Evolutionary conservation across 1,284 basidiomycete genomes (phyloP).

Genomic region (Puccinia hordei): DNA sequence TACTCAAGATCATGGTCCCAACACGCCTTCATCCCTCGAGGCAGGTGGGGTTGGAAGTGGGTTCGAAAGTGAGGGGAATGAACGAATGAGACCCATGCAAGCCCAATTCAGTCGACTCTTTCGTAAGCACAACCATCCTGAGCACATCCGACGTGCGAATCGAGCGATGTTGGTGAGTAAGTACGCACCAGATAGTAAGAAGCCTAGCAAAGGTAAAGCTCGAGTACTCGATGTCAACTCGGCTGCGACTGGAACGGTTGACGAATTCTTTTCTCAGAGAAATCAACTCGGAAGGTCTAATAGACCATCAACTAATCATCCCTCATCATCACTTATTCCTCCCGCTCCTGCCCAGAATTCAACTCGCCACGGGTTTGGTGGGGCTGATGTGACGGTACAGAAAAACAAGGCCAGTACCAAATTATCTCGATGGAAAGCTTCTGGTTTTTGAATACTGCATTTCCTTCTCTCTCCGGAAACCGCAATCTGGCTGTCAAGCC

Average conservation of each 20-base stretch:
- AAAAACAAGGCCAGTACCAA: background rate
- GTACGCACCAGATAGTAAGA: background rate
- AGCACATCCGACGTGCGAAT: slow-evolving; percentile 9
- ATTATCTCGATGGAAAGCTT: background rate
- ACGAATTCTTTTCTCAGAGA: slow-evolving; percentile 7
- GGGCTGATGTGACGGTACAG: background rate
- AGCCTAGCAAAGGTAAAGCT: slow-evolving; percentile 20
- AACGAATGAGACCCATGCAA: slow-evolving; percentile 42
- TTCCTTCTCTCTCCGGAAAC: background rate
- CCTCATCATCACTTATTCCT: background rate
- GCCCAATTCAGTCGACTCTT: slow-evolving; percentile 41
- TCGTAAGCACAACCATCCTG: slow-evolving; percentile 41
- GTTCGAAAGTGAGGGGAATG: slow-evolving; percentile 21
- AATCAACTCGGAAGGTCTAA: background rate
- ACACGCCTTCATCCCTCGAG: slow-evolving; percentile 4
- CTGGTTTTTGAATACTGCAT: background rate
- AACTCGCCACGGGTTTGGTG: background rate
- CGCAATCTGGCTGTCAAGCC: background rate
- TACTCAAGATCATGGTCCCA: slow-evolving; percentile 23
- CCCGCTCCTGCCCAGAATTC: background rate
- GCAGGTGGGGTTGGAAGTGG: background rate
- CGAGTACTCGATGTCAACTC: slow-evolving; percentile 25
- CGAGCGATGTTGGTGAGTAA: slow-evolving; percentile 31
- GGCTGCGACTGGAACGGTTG: background rate
- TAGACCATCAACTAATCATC: background rate